Evolutionary conservation across 139 green algal species (phyloP).

Genomic region (Chlorella sorokiniana): DNA sequence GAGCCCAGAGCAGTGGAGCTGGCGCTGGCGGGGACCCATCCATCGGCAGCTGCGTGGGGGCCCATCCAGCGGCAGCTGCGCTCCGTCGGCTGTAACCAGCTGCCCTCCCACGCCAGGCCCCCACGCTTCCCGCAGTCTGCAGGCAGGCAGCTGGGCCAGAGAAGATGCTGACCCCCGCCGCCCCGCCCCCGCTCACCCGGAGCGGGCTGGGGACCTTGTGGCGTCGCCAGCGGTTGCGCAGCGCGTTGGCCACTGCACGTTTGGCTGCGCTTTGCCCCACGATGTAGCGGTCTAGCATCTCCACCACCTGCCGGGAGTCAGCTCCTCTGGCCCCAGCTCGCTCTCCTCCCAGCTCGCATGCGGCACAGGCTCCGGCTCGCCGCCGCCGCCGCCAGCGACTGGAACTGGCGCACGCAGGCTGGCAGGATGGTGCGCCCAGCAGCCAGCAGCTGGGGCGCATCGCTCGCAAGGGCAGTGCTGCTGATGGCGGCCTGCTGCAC

Average conservation of each 20-base stretch:
- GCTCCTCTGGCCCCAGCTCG: too few species aligned
- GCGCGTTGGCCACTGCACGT: constrained; percentile 89
- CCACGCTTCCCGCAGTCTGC: too few species aligned
- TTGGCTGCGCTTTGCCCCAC: constrained; percentile 91
- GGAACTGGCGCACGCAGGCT: not conserved
- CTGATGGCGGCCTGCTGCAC: too few species aligned
- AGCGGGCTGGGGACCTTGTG: constrained; percentile 71
- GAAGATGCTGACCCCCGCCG: too few species aligned
- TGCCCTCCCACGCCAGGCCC: too few species aligned
- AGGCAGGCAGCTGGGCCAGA: too few species aligned
- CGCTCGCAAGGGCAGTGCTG: not conserved
- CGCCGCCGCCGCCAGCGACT: constrained; percentile 1
- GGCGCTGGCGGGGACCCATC: too few species aligned
- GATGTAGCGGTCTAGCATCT: constrained; percentile 87
- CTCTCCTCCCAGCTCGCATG: constrained; percentile 19
- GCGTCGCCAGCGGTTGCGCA: constrained; percentile 92
- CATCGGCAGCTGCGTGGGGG: too few species aligned
- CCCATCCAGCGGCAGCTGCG: too few species aligned
- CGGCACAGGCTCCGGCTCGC: constrained; percentile 25
- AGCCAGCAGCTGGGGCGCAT: not conserved
- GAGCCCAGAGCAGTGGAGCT: not conserved
- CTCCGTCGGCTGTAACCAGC: too few species aligned
- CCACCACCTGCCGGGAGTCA: constrained; percentile 63
- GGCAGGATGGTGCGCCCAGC: not conserved
- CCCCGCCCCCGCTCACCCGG: constrained; percentile 21